phyloP scores from a whole-genome alignment of 495 filamentous ascomycete genomes.

The Xylaria sp. region DNA sequence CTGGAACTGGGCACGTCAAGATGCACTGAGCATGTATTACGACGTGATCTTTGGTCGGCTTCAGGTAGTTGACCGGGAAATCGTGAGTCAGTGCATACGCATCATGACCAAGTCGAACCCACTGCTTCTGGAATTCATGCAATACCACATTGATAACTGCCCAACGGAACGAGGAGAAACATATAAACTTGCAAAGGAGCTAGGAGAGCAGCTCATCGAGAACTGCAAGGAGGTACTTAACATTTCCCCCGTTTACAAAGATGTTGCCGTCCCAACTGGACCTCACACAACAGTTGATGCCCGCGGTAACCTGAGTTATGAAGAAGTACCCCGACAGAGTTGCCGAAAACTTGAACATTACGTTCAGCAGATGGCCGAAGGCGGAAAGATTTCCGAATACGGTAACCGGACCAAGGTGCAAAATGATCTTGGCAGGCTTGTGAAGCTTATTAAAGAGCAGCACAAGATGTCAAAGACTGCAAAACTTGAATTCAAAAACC shows the following conservation, averaged over 20 bases:
- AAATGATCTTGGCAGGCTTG: slow-evolving; percentile 90
- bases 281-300: slow-evolving; percentile 90
- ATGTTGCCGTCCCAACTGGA: slow-evolving; percentile 89
- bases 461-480: slow-evolving; percentile 94
- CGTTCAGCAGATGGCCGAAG: slow-evolving; percentile 97
- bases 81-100: slow-evolving; percentile 96
- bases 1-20: slow-evolving; percentile 99
- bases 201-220: slow-evolving; percentile 94
- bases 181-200: slow-evolving; percentile 93
- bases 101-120: slow-evolving; percentile 99
- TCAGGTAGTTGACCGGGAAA: slow-evolving; percentile 92
- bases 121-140: slow-evolving; percentile 96
- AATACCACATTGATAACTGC: slow-evolving; percentile 99
- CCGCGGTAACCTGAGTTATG: slow-evolving; percentile 86
- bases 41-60: slow-evolving; percentile 98
- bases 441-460: slow-evolving; percentile 97
- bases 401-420: slow-evolving; percentile 98
- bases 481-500: slow-evolving; percentile 89
- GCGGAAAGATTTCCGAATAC: slow-evolving; percentile 97
- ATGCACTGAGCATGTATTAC: slow-evolving; percentile 98
- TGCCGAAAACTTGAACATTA: slow-evolving; percentile 98
- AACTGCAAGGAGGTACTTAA: slow-evolving; percentile 94
- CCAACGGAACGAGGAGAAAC: slow-evolving; percentile 96
- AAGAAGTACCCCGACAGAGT: slow-evolving; percentile 85
- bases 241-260: slow-evolving; percentile 88